A percentile compares a stretch with the other conserved stretches of the same genome.
These are phyloP conservation scores for Amesomyces nigricolor DNA, from an alignment of 2,329 filamentous ascomycete species.

Conservation along the genomic window DNA sequence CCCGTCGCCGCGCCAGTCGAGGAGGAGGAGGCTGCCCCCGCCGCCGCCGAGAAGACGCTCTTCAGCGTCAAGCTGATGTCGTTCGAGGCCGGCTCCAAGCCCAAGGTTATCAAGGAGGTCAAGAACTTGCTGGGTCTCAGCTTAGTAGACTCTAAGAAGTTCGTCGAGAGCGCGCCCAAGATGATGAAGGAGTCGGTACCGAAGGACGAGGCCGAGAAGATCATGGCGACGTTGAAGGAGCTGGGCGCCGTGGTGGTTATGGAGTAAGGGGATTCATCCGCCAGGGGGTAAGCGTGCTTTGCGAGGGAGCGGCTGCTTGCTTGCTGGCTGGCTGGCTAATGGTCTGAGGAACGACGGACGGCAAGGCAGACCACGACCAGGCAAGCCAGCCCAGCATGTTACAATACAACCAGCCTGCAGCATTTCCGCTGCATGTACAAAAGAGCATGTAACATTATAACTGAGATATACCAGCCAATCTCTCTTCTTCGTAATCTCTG, in stretches of 20 bases:
- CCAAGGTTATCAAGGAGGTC: conserved; percentile 99
- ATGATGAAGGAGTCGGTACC: conserved; percentile 97
- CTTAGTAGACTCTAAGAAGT: conserved; percentile 99
- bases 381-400: conserved; percentile 15
- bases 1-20: conserved; percentile 53
- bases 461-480: conserved; percentile 18
- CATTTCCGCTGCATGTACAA: conserved; percentile 24
- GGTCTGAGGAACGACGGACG: neutral
- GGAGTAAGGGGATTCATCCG: conserved; percentile 56
- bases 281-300: neutral
- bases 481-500: neutral
- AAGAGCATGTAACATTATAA: conserved; percentile 26
- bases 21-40: conserved; percentile 83
- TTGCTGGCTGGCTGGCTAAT: conserved; percentile 9
- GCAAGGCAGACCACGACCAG: conserved; percentile 5
- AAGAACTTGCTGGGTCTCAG: conserved; percentile 92
- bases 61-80: conserved; percentile 93
- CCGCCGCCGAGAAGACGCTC: conserved; percentile 89
- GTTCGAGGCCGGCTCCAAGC: conserved; percentile 84
- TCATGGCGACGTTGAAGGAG: conserved; percentile 86
- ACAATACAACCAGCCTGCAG: conserved; percentile 19
- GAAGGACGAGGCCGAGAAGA: conserved; percentile 99
- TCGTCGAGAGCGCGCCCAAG: conserved; percentile 97
- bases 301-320: conserved; percentile 11
- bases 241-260: conserved; percentile 83